These are phyloP conservation scores for Sphaerulina musiva DNA, from an alignment of 2,329 filamentous ascomycete species.

Conservation along the genomic window DNA sequence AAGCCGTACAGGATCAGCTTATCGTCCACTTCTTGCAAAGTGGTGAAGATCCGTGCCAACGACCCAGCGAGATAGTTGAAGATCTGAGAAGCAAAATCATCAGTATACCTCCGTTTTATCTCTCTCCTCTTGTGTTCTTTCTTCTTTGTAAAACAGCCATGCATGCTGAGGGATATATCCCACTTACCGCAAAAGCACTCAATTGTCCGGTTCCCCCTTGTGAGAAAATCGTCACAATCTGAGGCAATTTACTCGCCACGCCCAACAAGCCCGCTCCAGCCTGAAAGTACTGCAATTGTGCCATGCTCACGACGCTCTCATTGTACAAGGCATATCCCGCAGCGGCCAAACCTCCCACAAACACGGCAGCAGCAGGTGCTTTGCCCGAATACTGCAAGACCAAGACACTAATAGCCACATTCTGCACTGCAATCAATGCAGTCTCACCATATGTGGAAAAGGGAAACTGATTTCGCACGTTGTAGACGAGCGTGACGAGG, in stretches of 20 bases:
- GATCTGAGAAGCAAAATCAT: slow-evolving; percentile 52
- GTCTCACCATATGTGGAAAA: slow-evolving; percentile 98
- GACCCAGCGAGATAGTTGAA: slow-evolving; percentile 97
- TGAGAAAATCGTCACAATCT: slow-evolving; percentile 79
- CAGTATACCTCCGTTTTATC: not conserved
- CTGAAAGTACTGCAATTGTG: slow-evolving; percentile 67
- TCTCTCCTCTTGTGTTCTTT: not conserved
- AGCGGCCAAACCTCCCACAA: slow-evolving; percentile 69
- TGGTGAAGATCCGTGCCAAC: slow-evolving; percentile 92
- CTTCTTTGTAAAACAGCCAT: too few relatives aligned
- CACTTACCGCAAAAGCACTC: slow-evolving; percentile 85
- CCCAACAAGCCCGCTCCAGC: slow-evolving; percentile 75
- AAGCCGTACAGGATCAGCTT: slow-evolving; percentile 94
- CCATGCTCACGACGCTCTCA: slow-evolving; percentile 57
- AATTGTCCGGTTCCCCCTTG: slow-evolving; percentile 89
- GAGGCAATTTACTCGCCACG: slow-evolving; percentile 85
- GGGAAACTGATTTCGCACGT: slow-evolving; percentile 80
- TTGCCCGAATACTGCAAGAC: slow-evolving; percentile 77
- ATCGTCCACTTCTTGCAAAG: slow-evolving; percentile 93
- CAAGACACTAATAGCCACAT: slow-evolving; percentile 78
- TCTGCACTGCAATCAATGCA: slow-evolving; percentile 83
- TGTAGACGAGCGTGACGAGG: slow-evolving; percentile 87
- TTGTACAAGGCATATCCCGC: slow-evolving; percentile 65
- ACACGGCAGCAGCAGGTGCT: slow-evolving; percentile 61
- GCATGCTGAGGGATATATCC: too few relatives aligned